Evolutionary conservation across 768 basidiomycete species (phyloP), one percentile per base, ranked within the genome.

Genomic region (Mycena chlorophos): DNA sequence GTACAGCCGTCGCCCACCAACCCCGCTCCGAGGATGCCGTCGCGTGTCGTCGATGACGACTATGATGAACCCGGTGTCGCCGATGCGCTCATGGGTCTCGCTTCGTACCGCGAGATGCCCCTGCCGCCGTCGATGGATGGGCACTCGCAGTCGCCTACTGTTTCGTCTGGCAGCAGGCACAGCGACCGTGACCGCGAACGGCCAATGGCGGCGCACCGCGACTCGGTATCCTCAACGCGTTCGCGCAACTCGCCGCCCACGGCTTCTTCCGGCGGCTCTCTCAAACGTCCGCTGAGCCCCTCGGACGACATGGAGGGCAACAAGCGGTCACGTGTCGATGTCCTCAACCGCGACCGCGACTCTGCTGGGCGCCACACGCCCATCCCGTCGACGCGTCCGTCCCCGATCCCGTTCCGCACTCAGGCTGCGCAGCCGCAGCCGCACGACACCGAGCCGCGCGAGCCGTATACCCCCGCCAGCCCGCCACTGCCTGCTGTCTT

Each of bases 61-160:
- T 97, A 97, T 63, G 94, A 98, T 63, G 94, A 94, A 69, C 78
- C 77, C 23, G 90, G 88, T 23, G 89, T 86, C n/a, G 85, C 91
- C 3, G 92, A 93, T 62, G 84, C 90, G 0, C 74, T 97, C 29
- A 90, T 97, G 71, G 84, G 80, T 2, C 77, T 97, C 55, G 71
- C 87, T 63, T 60, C 68, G 23, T 75, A 73, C 61, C 71, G 78
- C 38, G 76, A 68, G 49, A 62, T 57, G 23, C 43, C 68, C 5
- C 53, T 63, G 16, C 66, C 72, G 37, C 61, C 63, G 22, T 54
- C 61, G 19, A 73, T 69, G 51, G 78, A 69, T 51, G 57, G 25
- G 53, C 59, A 31, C 30, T 70, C 76, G 27, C 83, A 84, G 47
- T 85, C 86, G 0, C 83, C 84, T 1, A 81, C 83, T 4, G 71